Conservation (phyloP, 1,284 basidiomycete genomes). For the Butyriboletus appendiculatus region DNA sequence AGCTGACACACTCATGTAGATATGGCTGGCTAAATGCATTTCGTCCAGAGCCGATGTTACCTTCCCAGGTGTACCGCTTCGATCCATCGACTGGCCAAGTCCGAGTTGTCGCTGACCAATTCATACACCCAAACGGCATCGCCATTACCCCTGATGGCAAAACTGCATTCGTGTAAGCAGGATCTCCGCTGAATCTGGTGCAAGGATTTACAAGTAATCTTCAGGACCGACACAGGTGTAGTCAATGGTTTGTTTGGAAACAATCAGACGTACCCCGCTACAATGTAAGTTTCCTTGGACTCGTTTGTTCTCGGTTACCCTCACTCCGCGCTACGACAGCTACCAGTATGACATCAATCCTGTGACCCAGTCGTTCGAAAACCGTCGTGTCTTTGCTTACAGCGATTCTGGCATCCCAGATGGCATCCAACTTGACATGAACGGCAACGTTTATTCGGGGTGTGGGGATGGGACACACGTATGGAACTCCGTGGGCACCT, state of each 20-base stretch:
- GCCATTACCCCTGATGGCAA: slow-evolving; percentile 68
- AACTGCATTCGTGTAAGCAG: slow-evolving; percentile 63
- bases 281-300: slow-evolving; percentile 50
- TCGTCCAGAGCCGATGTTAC: slow-evolving; percentile 62
- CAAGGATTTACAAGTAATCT: not conserved
- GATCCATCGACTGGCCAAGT: slow-evolving; percentile 64
- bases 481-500: slow-evolving; percentile 59
- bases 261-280: slow-evolving; percentile 65
- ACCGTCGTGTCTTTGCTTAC: slow-evolving; percentile 74
- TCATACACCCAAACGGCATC: slow-evolving; percentile 64
- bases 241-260: slow-evolving; percentile 50
- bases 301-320: not conserved
- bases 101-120: slow-evolving; percentile 70
- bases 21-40: slow-evolving; percentile 68
- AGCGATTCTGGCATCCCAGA: slow-evolving; percentile 69
- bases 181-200: slow-evolving; percentile 2
- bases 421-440: slow-evolving; percentile 54
- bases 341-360: slow-evolving; percentile 72
- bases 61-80: slow-evolving; percentile 74
- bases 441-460: slow-evolving; percentile 23
- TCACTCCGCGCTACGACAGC: slow-evolving; percentile 35
- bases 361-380: slow-evolving; percentile 53
- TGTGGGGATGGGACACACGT: slow-evolving; percentile 45
- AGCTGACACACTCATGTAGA: slow-evolving; percentile 34
- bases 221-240: slow-evolving; percentile 56